Conservation (phyloP, 805 yeast genomes). For the Wickerhamomyces chaumierensis region DNA sequence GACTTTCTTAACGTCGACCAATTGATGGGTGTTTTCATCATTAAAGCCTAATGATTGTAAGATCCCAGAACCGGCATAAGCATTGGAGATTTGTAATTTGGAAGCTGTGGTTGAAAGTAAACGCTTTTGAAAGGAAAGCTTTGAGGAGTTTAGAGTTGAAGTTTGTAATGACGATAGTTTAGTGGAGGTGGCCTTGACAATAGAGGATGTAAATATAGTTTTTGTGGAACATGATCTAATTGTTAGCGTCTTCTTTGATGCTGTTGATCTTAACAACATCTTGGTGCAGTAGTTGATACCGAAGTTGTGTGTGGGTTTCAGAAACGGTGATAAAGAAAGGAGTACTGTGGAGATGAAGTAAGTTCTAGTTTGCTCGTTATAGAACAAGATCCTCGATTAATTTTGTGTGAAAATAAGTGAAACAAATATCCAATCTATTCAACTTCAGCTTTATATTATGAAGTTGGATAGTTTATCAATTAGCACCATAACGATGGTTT, state of each 20-base stretch:
- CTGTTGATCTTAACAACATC: not conserved
- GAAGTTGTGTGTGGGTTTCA: too few relatives aligned
- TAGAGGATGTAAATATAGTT: conserved; percentile 3
- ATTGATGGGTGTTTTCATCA: conserved; percentile 48
- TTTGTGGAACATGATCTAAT: conserved; percentile 2
- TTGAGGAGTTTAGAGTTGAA: not conserved
- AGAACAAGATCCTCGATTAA: too few relatives aligned
- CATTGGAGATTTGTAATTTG: conserved; percentile 5
- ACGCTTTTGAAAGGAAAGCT: conserved; percentile 1
- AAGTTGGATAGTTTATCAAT: too few relatives aligned
- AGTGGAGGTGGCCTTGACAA: not conserved
- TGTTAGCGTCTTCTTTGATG: conserved; percentile 1
- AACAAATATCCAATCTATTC: too few relatives aligned
- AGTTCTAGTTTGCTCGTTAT: too few relatives aligned
- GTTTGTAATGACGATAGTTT: too few relatives aligned
- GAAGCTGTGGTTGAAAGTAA: conserved; percentile 1
- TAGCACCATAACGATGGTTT: not conserved
- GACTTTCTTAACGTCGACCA: conserved; percentile 81
- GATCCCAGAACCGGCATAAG: conserved; percentile 55
- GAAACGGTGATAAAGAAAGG: too few relatives aligned
- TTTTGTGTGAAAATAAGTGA: too few relatives aligned
- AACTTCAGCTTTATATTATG: too few relatives aligned
- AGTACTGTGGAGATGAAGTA: too few relatives aligned
- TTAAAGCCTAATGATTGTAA: conserved; percentile 33
- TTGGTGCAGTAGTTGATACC: not conserved